phyloP scores from a whole-genome alignment of 2,329 filamentous ascomycete species.

The Neofusicoccum umdonicola region DNA sequence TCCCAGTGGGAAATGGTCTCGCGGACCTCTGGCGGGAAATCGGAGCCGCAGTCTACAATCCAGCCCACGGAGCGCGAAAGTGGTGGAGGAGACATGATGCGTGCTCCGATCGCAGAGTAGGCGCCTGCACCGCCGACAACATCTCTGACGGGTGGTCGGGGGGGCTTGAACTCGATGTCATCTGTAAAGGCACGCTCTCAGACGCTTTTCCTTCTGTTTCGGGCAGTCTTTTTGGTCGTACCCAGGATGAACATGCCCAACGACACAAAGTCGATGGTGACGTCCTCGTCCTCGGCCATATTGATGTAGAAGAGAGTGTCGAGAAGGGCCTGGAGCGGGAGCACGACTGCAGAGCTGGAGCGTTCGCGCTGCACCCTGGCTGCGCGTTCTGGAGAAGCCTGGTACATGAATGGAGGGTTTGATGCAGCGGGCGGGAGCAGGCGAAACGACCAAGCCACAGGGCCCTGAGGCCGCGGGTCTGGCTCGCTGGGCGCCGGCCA shows the following conservation, averaged over 20 bases:
- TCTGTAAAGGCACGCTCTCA: slow-evolving; percentile 52
- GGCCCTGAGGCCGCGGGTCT: no score
- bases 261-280: slow-evolving; percentile 55
- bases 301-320: slow-evolving; percentile 16
- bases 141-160: slow-evolving; percentile 66
- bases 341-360: neutral
- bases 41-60: slow-evolving; percentile 85
- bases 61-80: slow-evolving; percentile 72
- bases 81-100: slow-evolving; percentile 73
- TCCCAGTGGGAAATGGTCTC: slow-evolving; percentile 69
- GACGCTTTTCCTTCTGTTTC: neutral
- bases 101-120: slow-evolving; percentile 83
- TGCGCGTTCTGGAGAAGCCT: neutral
- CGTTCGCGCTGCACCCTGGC: slow-evolving; percentile 3
- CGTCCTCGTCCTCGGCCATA: slow-evolving; percentile 18
- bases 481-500: neutral
- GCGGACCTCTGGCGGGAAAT: slow-evolving; percentile 72
- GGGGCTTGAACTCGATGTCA: slow-evolving; percentile 81
- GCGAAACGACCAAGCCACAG: neutral
- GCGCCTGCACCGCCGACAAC: slow-evolving; percentile 87
- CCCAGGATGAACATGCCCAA: slow-evolving; percentile 65
- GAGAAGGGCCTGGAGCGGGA: slow-evolving; percentile 12
- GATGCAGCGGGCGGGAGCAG: slow-evolving; percentile 3
- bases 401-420: slow-evolving; percentile 11
- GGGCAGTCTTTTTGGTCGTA: slow-evolving; percentile 29